Base-by-base conservation (phyloP, 805 yeast species). In the Yamadazyma endophytica region DNA sequence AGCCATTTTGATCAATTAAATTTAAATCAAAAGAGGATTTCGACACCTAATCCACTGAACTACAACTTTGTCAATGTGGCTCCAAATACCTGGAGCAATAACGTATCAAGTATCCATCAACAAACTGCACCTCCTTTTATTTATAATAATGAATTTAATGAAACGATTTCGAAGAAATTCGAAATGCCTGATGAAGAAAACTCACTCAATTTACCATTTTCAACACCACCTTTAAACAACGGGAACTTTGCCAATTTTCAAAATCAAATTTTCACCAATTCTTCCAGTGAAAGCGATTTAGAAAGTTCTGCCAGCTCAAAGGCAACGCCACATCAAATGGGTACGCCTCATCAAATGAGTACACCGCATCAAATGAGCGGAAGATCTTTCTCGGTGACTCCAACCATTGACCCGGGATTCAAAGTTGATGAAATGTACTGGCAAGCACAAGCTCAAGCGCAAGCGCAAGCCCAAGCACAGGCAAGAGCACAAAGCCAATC, bases 61-160 rank as follows among this genome's bases (percentile, higher is more conserved):
- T 20, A 9, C 21, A 20, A 20, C 8, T 20, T 9, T 20, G 21
- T 8, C n/a, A n/a, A n/a, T n/a, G n/a, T n/a, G n/a, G 35, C 37
- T 13, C 35, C 37, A 18, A 51, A 49, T 34, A 60, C 72, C 6
- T 59, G 66, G 64, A 52, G 52, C 29, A 48, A 39, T 34, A 47
- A 36, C 18, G 12, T 13, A 17, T 21, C 14, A 7, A 24, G 28
- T 13, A 58, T 52, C 28, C 39, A 59, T 14, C 68, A 68, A 2
- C 46, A 54, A 17, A 49, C 63, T 4, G 68, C 68, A 4, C 68
- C 67, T 13, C 67, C 67, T 0, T 51, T 58, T 21, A 28, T 28
- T 26, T 31, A 31, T 28, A 24, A 41, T 27, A 9, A 17, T 11
- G 36, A 37, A 3, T 30, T 24, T 9, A 31, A 26, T 31, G 42